Conservation (phyloP, 225 moss, liverwort and hornwort genomes). For the Pleurozium schreberi region DNA sequence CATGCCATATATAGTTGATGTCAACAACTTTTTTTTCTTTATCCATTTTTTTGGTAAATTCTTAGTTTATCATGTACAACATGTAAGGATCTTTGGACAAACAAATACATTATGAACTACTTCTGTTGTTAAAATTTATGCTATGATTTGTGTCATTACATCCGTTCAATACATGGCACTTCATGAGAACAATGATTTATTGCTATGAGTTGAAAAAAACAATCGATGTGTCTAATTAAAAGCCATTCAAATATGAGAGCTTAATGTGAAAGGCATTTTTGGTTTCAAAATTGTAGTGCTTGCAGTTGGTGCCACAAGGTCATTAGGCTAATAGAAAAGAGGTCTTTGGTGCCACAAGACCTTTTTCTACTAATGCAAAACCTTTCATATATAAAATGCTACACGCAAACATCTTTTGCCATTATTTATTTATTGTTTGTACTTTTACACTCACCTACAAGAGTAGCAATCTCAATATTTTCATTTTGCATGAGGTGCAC, state of each 20-base stretch:
- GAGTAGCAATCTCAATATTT: conserved; percentile 36
- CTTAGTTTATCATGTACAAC: background rate
- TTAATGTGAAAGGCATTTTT: background rate
- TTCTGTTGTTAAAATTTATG: background rate
- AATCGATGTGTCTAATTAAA: background rate
- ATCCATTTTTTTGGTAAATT: background rate
- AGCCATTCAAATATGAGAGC: too few species aligned
- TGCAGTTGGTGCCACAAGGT: too few species aligned
- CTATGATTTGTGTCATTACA: fast-evolving
- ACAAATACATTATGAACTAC: background rate
- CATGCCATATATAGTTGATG: too few species aligned
- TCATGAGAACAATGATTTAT: fast-evolving
- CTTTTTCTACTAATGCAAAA: background rate
- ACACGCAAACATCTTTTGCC: background rate
- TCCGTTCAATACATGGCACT: background rate
- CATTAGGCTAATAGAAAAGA: too few species aligned
- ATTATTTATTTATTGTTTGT: background rate
- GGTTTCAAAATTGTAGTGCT: background rate
- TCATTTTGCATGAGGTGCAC: conserved; percentile 37
- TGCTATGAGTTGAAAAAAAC: background rate
- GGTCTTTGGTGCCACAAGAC: fast-evolving
- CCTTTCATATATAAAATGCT: background rate
- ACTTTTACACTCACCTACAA: conserved; percentile 14
- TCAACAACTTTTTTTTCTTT: background rate
- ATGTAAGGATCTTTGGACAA: too few species aligned